Base-by-base conservation (phyloP, 768 basidiomycete genomes). In the Cantharellus anzutake region DNA sequence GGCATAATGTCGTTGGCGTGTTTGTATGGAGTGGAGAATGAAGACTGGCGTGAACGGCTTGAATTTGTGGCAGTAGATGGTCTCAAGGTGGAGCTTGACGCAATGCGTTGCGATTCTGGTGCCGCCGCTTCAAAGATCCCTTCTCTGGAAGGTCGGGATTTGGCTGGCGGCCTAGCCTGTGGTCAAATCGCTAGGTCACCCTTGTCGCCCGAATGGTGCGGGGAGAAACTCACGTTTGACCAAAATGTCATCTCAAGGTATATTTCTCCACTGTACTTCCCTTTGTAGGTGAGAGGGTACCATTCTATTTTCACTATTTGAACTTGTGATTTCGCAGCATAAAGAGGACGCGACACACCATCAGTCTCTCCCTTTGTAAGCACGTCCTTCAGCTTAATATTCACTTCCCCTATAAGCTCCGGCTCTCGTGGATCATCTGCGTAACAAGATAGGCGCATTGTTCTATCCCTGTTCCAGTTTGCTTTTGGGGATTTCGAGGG, bases 181-280 rank as follows among this genome's bases (percentile, higher is more conserved):
- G 44, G 29, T 48, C 44, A 29, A 48, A 48, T 29, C 29, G 1
- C 29, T 75, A 70, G 65, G 44, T 48, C 11, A 11, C 44, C 29
- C 29, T 29, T 48, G 11, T 29, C 29, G 44, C 29, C 29, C 41
- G 20, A 20, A 42, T 11, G n/a, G 39, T 16, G 42, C 11, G 5
- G 41, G 29, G 1, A 20, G 2, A 29, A 29, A 76, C 84, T 60
- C 63, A 89, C 88, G 68, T 90, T 89, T 5, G 92, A 92, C 82
- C 88, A 99, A 73, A 94, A 98, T 0, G 96, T 99, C 66, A 98
- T 70, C 69, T 99, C 96, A 29, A 98, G 75, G 68, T 94, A 98
- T 7, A 99, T 83, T 70, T 98, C 94, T 4, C 96, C 96, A 37
- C 83, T 82, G 69, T 96, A 97, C 71, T 88, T 88, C 63, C 89